phyloP scores from a whole-genome alignment of 1,284 basidiomycete genomes.

The Schizophyllum amplum region DNA sequence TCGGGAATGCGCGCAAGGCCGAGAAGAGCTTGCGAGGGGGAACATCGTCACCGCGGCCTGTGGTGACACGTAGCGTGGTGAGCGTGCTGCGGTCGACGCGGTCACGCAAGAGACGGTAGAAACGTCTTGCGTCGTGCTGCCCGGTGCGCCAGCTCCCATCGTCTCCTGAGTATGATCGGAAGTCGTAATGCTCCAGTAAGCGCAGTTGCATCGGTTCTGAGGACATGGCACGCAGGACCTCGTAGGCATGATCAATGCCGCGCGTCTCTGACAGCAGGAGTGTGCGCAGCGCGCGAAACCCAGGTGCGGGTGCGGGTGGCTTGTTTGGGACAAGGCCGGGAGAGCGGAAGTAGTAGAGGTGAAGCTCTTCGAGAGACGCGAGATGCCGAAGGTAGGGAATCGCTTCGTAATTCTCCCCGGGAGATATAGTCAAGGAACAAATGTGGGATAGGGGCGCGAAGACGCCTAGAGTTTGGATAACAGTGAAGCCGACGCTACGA shows the following conservation, averaged over 20 bases:
- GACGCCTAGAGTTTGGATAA: background rate
- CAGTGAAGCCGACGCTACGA: too few relatives aligned
- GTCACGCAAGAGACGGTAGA: too few relatives aligned
- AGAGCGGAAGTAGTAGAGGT: background rate
- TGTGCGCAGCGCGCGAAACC: background rate
- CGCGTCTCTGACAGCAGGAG: background rate
- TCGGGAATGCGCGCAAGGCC: background rate
- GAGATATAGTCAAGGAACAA: background rate
- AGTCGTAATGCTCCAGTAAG: background rate
- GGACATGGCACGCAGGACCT: background rate
- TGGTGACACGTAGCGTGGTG: background rate
- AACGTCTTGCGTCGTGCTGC: background rate
- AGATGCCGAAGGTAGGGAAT: background rate
- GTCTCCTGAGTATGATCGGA: background rate
- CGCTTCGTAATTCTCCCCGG: background rate
- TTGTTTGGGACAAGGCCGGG: background rate
- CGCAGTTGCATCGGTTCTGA: background rate
- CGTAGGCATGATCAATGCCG: background rate
- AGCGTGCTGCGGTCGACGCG: background rate
- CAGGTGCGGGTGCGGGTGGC: too few relatives aligned
- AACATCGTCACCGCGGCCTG: background rate
- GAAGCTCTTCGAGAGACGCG: background rate
- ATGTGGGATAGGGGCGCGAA: background rate
- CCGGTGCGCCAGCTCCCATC: background rate
- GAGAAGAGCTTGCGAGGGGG: background rate